Evolutionary conservation across 371 early-diverging fungal genomes (phyloP).

Genomic region (Mucor sp.): DNA sequence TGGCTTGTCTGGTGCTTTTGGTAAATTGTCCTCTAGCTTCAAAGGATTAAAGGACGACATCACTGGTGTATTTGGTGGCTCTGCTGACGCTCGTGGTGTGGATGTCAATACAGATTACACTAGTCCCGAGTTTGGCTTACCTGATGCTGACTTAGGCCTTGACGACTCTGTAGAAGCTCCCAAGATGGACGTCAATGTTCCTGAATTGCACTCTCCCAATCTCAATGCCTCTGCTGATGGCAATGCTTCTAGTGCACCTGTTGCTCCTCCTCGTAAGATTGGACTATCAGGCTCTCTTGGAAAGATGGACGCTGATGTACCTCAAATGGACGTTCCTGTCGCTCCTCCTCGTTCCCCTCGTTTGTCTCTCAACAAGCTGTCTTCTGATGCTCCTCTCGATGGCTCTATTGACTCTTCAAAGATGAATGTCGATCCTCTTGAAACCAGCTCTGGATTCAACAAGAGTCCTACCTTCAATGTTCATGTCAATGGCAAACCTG

Average conservation of each 20-base stretch:
- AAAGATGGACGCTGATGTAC: neutral
- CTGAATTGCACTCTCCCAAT: neutral
- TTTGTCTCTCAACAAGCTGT: neutral
- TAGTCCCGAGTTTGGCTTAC: neutral
- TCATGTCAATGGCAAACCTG: neutral
- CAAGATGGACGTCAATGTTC: neutral
- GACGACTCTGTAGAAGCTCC: neutral
- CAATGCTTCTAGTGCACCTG: neutral
- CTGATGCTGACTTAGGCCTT: neutral
- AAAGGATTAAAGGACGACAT: neutral
- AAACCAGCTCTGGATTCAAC: neutral
- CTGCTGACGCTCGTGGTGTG: neutral
- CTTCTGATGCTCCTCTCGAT: neutral
- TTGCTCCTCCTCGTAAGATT: neutral
- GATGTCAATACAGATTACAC: neutral
- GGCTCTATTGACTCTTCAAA: neutral
- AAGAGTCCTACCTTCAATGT: neutral
- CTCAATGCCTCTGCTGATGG: neutral
- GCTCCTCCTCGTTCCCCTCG: neutral
- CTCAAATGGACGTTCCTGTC: neutral
- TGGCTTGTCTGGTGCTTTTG: neutral
- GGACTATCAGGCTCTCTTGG: neutral
- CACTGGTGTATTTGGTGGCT: neutral
- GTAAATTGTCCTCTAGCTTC: neutral
- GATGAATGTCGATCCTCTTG: neutral